phyloP scores from a whole-genome alignment of 768 basidiomycete species.

The Gloeopeniophorella convolvens region DNA sequence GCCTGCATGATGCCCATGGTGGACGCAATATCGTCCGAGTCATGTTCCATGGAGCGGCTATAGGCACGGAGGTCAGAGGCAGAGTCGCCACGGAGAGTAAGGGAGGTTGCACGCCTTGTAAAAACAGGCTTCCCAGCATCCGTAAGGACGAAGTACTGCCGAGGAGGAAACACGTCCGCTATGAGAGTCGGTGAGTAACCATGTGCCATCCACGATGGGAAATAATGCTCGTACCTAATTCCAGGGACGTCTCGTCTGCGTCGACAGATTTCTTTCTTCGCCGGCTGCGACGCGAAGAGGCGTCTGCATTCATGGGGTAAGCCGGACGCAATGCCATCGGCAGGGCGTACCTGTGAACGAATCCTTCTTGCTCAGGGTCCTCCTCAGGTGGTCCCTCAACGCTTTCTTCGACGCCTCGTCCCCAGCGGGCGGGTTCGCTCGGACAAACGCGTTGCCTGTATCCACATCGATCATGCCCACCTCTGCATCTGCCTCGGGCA shows the following conservation, averaged over 20 bases:
- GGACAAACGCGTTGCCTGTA: constrained; percentile 41
- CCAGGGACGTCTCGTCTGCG: constrained; percentile 19
- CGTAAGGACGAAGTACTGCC: constrained; percentile 89
- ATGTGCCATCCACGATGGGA: background rate
- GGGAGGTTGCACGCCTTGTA: constrained; percentile 53
- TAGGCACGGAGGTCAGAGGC: background rate
- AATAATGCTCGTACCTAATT: background rate
- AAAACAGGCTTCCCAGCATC: constrained; percentile 99
- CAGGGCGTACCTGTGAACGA: constrained; percentile 40
- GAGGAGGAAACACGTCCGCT: constrained; percentile 36
- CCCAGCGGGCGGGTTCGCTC: constrained; percentile 33
- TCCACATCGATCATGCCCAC: constrained; percentile 50
- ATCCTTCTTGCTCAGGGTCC: constrained; percentile 51
- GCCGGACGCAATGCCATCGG: background rate
- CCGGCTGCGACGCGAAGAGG: constrained; percentile 17
- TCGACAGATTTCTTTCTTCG: constrained; percentile 14
- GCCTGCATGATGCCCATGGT: constrained; percentile 93
- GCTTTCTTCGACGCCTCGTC: constrained; percentile 58
- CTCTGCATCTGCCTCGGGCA: constrained; percentile 65
- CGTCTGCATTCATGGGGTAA: constrained; percentile 1
- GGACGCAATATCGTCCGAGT: constrained; percentile 63
- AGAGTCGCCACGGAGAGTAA: background rate
- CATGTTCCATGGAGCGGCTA: constrained; percentile 49
- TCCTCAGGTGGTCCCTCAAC: constrained; percentile 65
- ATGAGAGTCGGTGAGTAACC: background rate